Conservation (phyloP, 257 asterid genomes). For the Solanum verrucosum region DNA sequence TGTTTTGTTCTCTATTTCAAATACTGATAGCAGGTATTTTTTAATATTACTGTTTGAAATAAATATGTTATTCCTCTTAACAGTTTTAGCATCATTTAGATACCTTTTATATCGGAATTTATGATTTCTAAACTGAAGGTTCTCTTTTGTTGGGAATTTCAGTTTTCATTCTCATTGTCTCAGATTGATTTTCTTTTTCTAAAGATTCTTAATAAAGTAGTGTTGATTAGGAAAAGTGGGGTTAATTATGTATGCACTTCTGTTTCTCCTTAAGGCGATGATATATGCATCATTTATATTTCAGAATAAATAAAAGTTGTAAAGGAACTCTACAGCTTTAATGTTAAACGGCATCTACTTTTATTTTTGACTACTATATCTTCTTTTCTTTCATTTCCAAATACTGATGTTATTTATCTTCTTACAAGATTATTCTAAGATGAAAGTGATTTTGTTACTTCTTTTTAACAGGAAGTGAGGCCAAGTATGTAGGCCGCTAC, state of each 20-base stretch:
- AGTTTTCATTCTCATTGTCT: background rate
- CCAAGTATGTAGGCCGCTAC: slow-evolving; percentile 83
- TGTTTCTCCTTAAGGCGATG: background rate
- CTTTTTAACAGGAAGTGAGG: slow-evolving; percentile 56
- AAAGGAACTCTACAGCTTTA: background rate
- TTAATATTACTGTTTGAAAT: background rate
- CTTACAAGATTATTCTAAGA: background rate
- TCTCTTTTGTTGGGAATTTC: background rate
- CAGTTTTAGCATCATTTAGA: background rate
- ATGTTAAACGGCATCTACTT: background rate
- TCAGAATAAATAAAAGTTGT: background rate
- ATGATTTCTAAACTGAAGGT: background rate
- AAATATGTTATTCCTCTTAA: background rate
- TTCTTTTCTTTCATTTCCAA: background rate
- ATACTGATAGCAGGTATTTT: background rate
- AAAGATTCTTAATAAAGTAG: background rate
- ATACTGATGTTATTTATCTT: background rate
- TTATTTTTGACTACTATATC: background rate
- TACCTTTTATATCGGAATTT: background rate
- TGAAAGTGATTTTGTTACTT: background rate
- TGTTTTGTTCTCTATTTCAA: background rate
- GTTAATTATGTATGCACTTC: background rate
- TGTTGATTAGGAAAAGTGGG: background rate
- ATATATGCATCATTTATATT: background rate
- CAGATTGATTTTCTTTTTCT: background rate